Conservation (phyloP, 768 basidiomycete species). For the Suillus alpinus region DNA sequence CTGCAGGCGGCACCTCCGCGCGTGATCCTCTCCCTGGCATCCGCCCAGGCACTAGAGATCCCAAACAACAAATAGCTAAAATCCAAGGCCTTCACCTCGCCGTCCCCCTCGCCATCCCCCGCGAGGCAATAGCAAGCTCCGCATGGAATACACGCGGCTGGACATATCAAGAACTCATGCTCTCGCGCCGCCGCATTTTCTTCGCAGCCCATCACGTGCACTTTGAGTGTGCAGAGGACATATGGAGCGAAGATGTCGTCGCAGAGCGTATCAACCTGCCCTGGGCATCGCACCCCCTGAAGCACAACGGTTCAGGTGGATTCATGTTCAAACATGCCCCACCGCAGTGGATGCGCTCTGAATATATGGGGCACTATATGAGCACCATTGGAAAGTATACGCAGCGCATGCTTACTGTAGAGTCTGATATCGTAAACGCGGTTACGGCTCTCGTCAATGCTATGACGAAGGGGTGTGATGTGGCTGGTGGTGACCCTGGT, state of each 20-base stretch:
- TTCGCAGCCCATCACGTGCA: conserved; percentile 21
- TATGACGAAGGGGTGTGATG: not conserved
- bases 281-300: not conserved
- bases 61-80: conserved; percentile 14
- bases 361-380: not conserved
- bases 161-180: conserved; percentile 21
- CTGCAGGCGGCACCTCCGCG: not conserved
- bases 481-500: not conserved
- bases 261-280: conserved; percentile 12
- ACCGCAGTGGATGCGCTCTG: not conserved
- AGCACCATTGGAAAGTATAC: not conserved
- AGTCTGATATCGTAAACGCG: not conserved
- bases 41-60: conserved; percentile 11
- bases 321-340: not conserved
- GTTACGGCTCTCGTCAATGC: not conserved
- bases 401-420: not conserved
- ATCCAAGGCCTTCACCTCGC: conserved; percentile 23
- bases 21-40: conserved; percentile 4
- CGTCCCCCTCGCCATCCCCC: conserved; percentile 14
- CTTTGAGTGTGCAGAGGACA: conserved; percentile 19
- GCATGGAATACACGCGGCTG: conserved; percentile 20
- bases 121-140: conserved; percentile 7
- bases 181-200: conserved; percentile 21
- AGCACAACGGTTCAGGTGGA: too few relatives aligned
- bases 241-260: conserved; percentile 22